Conservation (phyloP, 2,329 filamentous ascomycete genomes). For the Neonectria magnoliae region DNA sequence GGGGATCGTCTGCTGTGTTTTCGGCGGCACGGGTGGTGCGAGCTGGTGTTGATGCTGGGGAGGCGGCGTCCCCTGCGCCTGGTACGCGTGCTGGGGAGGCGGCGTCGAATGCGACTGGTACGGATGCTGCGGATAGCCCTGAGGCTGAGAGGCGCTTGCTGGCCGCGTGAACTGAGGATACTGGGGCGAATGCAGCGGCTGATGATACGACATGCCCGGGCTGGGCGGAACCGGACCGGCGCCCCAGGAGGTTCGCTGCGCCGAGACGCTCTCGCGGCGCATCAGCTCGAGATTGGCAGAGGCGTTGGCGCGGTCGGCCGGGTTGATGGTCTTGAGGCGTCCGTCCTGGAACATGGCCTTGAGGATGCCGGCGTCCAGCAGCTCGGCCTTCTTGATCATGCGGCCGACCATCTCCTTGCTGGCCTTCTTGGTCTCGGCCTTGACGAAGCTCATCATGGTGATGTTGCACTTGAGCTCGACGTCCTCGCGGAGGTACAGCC, state of each 20-base stretch:
- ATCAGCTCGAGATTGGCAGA: conserved; percentile 47
- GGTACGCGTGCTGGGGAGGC: conserved; percentile 34
- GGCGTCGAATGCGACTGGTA: conserved; percentile 32
- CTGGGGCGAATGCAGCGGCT: conserved; percentile 40
- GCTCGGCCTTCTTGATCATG: conserved; percentile 76
- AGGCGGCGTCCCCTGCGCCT: conserved; percentile 20
- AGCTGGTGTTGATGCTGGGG: conserved; percentile 17
- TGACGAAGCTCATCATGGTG: conserved; percentile 71
- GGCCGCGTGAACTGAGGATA: conserved; percentile 27
- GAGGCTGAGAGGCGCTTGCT: conserved; percentile 20
- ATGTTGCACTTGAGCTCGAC: conserved; percentile 77
- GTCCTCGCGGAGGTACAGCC: conserved; percentile 75
- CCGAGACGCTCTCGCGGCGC: conserved; percentile 44
- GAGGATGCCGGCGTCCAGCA: conserved; percentile 72
- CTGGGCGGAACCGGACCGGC: conserved; percentile 18
- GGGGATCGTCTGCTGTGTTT: conserved; percentile 39
- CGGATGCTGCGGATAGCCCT: conserved; percentile 14
- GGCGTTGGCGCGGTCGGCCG: conserved; percentile 58
- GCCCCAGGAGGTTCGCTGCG: background rate
- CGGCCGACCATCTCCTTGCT: conserved; percentile 74
- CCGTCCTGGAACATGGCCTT: conserved; percentile 75
- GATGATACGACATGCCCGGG: conserved; percentile 32
- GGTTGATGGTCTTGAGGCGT: conserved; percentile 68
- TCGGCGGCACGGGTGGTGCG: conserved; percentile 40
- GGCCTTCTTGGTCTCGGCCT: conserved; percentile 72